Conservation (phyloP, 78 protist genomes). For the Pigoraptor vietnamica region DNA sequence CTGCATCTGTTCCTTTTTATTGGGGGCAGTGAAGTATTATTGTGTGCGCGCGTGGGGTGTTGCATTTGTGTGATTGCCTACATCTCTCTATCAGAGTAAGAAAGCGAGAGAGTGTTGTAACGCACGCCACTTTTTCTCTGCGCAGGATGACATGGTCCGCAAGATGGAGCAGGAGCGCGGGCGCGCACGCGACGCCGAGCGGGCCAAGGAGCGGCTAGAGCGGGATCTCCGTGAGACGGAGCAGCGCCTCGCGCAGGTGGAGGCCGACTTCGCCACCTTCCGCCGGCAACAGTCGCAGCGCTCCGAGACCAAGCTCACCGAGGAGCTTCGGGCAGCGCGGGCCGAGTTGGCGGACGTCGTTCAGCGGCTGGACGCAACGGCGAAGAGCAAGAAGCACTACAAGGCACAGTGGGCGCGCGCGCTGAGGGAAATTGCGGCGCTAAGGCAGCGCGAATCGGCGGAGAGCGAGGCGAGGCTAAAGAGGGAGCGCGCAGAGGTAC, state of each 20-base stretch:
- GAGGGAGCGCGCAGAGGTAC: neutral
- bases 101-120: too few species aligned
- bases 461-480: neutral
- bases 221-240: neutral
- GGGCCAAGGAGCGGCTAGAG: neutral
- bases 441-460: neutral
- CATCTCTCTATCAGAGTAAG: too few species aligned
- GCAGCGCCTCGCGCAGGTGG: neutral
- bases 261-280: neutral
- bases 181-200: neutral
- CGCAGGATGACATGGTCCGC: neutral
- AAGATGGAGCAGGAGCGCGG: neutral
- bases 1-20: too few species aligned
- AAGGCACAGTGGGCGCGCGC: neutral
- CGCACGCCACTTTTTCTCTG: too few species aligned
- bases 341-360: neutral
- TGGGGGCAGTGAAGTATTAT: too few species aligned
- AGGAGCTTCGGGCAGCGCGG: neutral
- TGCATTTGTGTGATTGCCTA: too few species aligned
- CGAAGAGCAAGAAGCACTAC: neutral
- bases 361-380: neutral
- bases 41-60: too few species aligned
- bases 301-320: neutral
- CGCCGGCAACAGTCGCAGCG: neutral
- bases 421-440: neutral